Percentiles rank a stretch among this genome's conserved stretches.
Evolutionary conservation across 202 grass and related monocot species (phyloP).

Genomic region (Saccharum hybrid): DNA sequence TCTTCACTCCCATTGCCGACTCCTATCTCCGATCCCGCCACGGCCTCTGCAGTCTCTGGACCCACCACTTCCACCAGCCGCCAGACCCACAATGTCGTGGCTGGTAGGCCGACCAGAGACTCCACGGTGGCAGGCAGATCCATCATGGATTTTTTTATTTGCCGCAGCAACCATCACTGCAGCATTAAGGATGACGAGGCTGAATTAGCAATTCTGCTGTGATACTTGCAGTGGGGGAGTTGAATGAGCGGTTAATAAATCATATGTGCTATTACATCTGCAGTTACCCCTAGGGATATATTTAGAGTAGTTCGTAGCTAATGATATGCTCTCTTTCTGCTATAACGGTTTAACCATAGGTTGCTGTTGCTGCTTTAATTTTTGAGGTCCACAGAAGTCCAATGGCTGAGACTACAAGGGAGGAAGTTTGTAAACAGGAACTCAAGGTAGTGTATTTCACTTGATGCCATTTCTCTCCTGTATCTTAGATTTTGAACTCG

Average conservation of each 20-base stretch:
- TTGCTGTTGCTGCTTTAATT: constrained; percentile 78
- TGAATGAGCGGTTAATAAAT: not conserved
- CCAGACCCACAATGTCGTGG: no score
- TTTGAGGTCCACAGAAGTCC: constrained; percentile 96
- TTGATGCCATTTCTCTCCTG: not conserved
- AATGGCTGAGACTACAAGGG: constrained; percentile 88
- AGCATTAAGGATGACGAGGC: not conserved
- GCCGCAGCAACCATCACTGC: not conserved
- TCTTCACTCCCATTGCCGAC: not conserved
- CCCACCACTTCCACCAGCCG: not conserved
- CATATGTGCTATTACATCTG: not conserved
- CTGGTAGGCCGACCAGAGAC: no score
- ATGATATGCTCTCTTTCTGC: constrained; percentile 27
- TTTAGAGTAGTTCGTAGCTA: not conserved
- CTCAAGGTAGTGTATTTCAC: constrained; percentile 61
- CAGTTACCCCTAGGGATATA: not conserved
- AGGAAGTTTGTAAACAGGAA: constrained; percentile 80
- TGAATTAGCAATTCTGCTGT: not conserved
- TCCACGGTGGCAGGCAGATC: not conserved
- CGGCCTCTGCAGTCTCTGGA: not conserved
- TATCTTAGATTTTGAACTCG: not conserved
- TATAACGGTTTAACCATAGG: constrained; percentile 46
- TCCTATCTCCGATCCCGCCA: not conserved
- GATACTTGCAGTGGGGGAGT: not conserved
- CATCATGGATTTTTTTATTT: not conserved